Evolutionary conservation across 495 filamentous ascomycete genomes (phyloP), one percentile per base, ranked within the genome.

Genomic region (Penicillium tannophilum): DNA sequence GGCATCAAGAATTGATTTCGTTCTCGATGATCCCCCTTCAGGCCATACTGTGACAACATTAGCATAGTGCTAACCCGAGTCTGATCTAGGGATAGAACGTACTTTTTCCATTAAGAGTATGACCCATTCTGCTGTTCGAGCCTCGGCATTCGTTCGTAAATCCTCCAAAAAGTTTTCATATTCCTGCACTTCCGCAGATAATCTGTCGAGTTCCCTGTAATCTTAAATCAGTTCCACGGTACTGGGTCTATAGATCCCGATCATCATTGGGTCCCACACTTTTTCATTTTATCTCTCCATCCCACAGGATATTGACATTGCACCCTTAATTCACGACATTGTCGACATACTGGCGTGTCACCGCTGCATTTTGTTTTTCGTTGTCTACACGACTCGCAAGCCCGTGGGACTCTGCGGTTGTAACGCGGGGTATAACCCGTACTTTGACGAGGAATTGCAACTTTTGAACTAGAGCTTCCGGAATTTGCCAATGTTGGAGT

Each of bases 361-460:
- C 84, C 84, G 58, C 79, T 84, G 68, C 84, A 86, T 69, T 86
- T 87, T 47, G 84, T 83, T 63, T 88, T 88, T 39, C 88, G 78
- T 60, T 86, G 81, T 50, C 88, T 73, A 72, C 88, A 91, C 6
- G 88, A 87, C 79, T 88, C 88, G 64, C 88, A 91, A 17, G 88
- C 88, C 52, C 80, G 69, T 17, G 75, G 75, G 20, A 82, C 79
- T 19, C 79, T 72, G n/a, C 71, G 76, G 54, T 63, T 74, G 54
- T 73, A 73, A 23, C 76, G 73, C 46, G 69, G 70, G 16, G 67
- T 57, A 51, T 63, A 55, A 2, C 51, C 59, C 8, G 63, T 45
- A 33, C 68, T 67, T 47, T 75, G 72, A 39, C 79, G 74, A 43
- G 80, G 80, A 53, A 83, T 83, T 0, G 80, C 76, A 30, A 83